Conservation (phyloP, 2,329 filamentous ascomycete species). For the Claviceps purpurea region DNA sequence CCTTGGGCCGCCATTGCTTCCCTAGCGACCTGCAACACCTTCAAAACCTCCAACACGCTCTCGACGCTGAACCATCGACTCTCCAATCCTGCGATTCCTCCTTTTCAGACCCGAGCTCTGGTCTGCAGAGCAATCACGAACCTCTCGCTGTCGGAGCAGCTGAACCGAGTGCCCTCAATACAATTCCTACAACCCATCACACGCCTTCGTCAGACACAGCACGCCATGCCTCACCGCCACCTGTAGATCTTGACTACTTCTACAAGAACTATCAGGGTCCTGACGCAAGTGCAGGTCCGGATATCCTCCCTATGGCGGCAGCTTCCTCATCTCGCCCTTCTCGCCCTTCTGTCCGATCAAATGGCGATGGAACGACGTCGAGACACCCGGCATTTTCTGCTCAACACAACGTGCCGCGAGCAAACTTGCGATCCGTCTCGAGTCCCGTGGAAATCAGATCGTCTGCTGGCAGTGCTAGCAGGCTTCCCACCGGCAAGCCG, state of each 20-base stretch:
- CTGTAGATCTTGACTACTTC: conserved; percentile 41
- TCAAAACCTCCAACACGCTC: conserved; percentile 11
- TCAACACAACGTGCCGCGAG: conserved; percentile 26
- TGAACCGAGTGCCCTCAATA: not conserved
- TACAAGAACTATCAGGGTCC: conserved; percentile 35
- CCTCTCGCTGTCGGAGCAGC: conserved; percentile 1
- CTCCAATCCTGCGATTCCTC: conserved; percentile 1
- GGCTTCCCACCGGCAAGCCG: conserved; percentile 31
- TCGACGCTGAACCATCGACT: conserved; percentile 5
- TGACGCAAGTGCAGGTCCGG: conserved; percentile 21
- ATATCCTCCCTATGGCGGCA: conserved; percentile 23
- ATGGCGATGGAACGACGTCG: conserved; percentile 34
- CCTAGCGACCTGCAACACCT: conserved; percentile 16
- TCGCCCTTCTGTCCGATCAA: conserved; percentile 32
- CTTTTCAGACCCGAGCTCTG: not conserved
- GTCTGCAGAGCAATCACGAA: conserved; percentile 6
- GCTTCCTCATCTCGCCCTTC: conserved; percentile 13
- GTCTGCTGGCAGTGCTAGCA: conserved; percentile 14
- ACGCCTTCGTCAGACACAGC: conserved; percentile 11
- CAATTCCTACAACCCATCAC: conserved; percentile 4
- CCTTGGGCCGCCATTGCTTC: conserved; percentile 12
- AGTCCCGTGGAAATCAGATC: conserved; percentile 37
- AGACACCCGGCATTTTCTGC: conserved; percentile 31
- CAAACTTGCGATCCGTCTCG: conserved; percentile 39
- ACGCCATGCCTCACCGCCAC: conserved; percentile 26